Evolutionary conservation across 371 early-diverging fungal species (phyloP).

Genomic region (Encephalitozoon intestinalis): DNA sequence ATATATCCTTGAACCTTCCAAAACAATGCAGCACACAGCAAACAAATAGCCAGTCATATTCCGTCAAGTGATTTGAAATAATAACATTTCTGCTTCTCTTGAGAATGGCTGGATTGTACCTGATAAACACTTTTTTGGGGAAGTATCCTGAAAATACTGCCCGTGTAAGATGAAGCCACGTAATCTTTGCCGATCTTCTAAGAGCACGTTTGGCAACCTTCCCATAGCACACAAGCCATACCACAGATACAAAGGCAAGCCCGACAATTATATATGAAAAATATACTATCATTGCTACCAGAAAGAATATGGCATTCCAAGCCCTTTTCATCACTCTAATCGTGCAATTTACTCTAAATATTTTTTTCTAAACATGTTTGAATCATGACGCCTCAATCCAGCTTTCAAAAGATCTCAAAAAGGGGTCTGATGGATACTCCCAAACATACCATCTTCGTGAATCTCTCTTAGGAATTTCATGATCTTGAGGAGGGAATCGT

Average conservation of each 20-base stretch:
- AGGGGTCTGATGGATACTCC: not conserved
- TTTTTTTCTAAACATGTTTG: constrained; percentile 1
- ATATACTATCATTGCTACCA: not conserved
- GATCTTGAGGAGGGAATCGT: not conserved
- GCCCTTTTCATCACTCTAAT: not conserved
- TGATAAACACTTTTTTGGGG: constrained; percentile 34
- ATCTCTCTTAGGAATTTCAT: not conserved
- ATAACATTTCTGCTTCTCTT: constrained; percentile 31
- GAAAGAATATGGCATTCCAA: not conserved
- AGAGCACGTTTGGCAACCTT: not conserved
- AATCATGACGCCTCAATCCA: constrained; percentile 3
- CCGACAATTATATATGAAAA: not conserved
- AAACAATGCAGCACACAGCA: constrained; percentile 22
- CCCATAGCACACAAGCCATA: not conserved
- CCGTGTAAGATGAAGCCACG: constrained; percentile 36
- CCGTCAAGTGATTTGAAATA: constrained; percentile 55
- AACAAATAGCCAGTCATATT: constrained; percentile 57
- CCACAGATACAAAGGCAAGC: not conserved
- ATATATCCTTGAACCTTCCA: constrained; percentile 30
- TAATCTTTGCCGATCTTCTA: not conserved
- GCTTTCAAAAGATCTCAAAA: not conserved
- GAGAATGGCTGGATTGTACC: constrained; percentile 35
- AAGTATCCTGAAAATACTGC: constrained; percentile 32
- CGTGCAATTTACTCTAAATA: not conserved
- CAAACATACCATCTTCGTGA: not conserved